Percentiles rank a stretch among this genome's conserved stretches.
Evolutionary conservation across 1,284 basidiomycete species (phyloP).

Genomic region (Butyriboletus appendiculatus): DNA sequence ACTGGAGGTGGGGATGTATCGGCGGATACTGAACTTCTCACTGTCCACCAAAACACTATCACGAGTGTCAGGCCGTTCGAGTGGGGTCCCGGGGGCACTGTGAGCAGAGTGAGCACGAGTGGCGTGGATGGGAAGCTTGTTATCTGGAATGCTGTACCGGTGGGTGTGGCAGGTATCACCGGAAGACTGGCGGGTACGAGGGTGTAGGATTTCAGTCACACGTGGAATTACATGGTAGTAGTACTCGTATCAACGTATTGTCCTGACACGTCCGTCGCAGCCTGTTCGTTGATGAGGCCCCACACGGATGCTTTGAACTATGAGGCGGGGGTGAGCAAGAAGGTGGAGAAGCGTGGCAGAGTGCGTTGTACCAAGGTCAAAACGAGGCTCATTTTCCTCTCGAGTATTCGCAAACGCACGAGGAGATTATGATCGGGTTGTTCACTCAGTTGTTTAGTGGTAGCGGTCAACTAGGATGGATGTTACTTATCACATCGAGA

Average conservation of each 20-base stretch:
- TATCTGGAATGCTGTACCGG: slow-evolving; percentile 80
- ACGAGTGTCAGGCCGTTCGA: slow-evolving; percentile 86
- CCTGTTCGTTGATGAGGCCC: slow-evolving; percentile 89
- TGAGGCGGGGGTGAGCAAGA: slow-evolving; percentile 4
- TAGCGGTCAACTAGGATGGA: slow-evolving; percentile 50
- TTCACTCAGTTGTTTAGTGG: slow-evolving; percentile 60
- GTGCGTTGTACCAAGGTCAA: slow-evolving; percentile 63
- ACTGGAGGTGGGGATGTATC: slow-evolving; percentile 39
- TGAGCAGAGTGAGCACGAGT: slow-evolving; percentile 85
- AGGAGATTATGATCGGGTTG: slow-evolving; percentile 77
- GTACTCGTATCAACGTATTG: slow-evolving; percentile 26
- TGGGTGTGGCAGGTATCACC: slow-evolving; percentile 41
- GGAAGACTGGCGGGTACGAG: slow-evolving; percentile 53
- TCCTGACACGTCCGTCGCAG: slow-evolving; percentile 48
- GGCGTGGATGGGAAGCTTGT: slow-evolving; percentile 95
- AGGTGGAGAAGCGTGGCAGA: neutral
- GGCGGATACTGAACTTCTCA: slow-evolving; percentile 75
- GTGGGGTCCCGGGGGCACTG: slow-evolving; percentile 54
- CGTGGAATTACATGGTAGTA: slow-evolving; percentile 15
- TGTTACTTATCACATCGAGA: neutral
- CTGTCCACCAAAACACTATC: slow-evolving; percentile 98
- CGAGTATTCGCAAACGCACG: slow-evolving; percentile 78
- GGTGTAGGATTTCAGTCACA: slow-evolving; percentile 32
- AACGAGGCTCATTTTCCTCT: slow-evolving; percentile 94
- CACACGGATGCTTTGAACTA: slow-evolving; percentile 96